Percentiles rank a stretch among this genome's conserved stretches.
Conservation (phyloP, 2,329 filamentous ascomycete genomes). For the Cladobotryum protrusum region DNA sequence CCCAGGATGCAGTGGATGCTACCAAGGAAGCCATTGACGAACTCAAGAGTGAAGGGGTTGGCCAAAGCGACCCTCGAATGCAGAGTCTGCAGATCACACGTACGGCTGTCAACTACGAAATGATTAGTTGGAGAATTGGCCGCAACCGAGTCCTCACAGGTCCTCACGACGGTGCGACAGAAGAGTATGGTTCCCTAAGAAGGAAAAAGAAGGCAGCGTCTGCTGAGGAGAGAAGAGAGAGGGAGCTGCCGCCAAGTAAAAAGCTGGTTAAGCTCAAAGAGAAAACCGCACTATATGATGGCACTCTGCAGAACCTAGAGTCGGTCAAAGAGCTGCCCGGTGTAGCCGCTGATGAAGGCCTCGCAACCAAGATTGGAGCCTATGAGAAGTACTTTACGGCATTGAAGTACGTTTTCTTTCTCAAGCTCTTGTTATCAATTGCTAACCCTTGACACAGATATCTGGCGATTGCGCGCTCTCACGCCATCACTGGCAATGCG, state of each 20-base stretch:
- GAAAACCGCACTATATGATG: constrained; percentile 83
- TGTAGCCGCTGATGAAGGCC: constrained; percentile 73
- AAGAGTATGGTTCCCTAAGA: constrained; percentile 43
- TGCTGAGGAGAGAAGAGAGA: constrained; percentile 37
- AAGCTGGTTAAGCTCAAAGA: constrained; percentile 79
- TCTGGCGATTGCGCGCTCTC: constrained; percentile 78
- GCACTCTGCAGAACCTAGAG: constrained; percentile 83
- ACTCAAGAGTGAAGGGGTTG: constrained; percentile 72
- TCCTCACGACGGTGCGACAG: constrained; percentile 65
- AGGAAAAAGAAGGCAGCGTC: constrained; percentile 45
- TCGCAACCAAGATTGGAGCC: constrained; percentile 71
- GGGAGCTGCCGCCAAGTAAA: constrained; percentile 64
- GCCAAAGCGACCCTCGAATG: constrained; percentile 79
- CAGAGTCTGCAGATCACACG: constrained; percentile 88
- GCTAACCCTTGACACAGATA: constrained; percentile 45
- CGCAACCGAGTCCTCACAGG: constrained; percentile 86
- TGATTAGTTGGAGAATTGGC: constrained; percentile 91
- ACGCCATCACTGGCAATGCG: constrained; percentile 65
- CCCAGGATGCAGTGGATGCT: constrained; percentile 89
- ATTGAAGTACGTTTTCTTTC: constrained; percentile 59
- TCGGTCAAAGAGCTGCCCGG: constrained; percentile 85
- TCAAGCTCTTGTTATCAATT: constrained; percentile 1
- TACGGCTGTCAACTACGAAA: constrained; percentile 87
- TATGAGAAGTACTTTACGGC: constrained; percentile 81
- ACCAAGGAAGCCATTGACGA: constrained; percentile 93